These are phyloP conservation scores for Mortierella sp. DNA, from an alignment of 371 early-diverging fungal species.

Conservation along the genomic window DNA sequence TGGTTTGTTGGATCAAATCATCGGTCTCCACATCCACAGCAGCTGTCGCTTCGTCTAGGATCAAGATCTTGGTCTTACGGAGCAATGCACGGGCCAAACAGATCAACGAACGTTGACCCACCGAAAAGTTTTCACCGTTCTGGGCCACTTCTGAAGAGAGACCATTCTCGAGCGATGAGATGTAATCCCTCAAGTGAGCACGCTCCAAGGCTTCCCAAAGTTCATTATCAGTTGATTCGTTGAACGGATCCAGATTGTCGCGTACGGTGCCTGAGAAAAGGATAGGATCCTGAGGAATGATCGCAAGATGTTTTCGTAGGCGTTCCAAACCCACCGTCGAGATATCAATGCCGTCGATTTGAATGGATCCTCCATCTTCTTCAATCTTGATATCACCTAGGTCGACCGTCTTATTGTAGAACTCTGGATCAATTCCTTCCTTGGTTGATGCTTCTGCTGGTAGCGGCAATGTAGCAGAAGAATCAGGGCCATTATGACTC, in stretches of 20 bases:
- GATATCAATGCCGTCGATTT: constrained; percentile 80
- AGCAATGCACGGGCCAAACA: too few relatives aligned
- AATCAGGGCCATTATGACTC: constrained; percentile 56
- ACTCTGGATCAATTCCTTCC: constrained; percentile 6
- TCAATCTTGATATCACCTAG: constrained; percentile 1
- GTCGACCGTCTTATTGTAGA: constrained; percentile 58
- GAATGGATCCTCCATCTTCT: constrained; percentile 41
- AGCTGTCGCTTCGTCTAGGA: constrained; percentile 94
- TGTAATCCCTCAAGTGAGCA: constrained; percentile 65
- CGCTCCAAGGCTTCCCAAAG: constrained; percentile 78
- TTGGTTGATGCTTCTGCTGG: not conserved
- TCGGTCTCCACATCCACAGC: constrained; percentile 86
- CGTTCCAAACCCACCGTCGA: constrained; percentile 32
- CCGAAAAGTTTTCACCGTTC: constrained; percentile 55
- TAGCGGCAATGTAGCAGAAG: not conserved
- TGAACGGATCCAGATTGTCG: constrained; percentile 78
- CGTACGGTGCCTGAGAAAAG: constrained; percentile 77
- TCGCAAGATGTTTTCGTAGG: constrained; percentile 58
- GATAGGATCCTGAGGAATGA: constrained; percentile 95
- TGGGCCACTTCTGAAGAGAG: constrained; percentile 73
- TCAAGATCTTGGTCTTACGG: constrained; percentile 42
- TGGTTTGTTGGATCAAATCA: constrained; percentile 87
- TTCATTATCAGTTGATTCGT: constrained; percentile 66
- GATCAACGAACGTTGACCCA: too few relatives aligned
- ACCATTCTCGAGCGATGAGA: constrained; percentile 67